Evolutionary conservation across 139 green algal genomes (phyloP).

Genomic region (Tetraselmis chui): DNA sequence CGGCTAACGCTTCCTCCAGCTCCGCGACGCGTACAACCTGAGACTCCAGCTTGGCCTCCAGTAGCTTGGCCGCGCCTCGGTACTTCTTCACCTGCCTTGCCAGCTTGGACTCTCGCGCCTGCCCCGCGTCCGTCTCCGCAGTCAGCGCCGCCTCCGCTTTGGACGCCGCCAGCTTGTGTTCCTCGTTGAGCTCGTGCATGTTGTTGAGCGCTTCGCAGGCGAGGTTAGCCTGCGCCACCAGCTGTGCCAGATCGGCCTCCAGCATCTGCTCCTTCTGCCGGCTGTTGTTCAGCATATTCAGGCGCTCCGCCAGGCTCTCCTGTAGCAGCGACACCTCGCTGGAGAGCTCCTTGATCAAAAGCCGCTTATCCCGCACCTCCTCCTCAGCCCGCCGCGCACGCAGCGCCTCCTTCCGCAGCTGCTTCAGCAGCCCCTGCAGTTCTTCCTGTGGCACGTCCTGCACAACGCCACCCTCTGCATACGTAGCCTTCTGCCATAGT

Average conservation of each 20-base stretch:
- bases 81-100: neutral
- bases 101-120: neutral
- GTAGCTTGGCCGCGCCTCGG: neutral
- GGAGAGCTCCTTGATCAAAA: neutral
- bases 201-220: neutral
- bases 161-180: neutral
- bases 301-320: neutral
- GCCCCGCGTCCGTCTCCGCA: no score
- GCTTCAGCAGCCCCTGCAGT: neutral
- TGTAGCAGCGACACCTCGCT: neutral
- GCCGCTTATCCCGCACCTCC: neutral
- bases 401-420: neutral
- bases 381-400: neutral
- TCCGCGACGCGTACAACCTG: neutral
- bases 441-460: neutral
- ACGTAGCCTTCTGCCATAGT: neutral
- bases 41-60: neutral
- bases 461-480: neutral
- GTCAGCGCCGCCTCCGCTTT: neutral
- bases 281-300: neutral
- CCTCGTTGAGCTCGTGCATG: neutral
- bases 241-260: neutral
- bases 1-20: neutral
- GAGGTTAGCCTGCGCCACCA: neutral
- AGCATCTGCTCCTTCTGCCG: neutral